Evolutionary conservation across 129 eudicot genomes (phyloP).

Genomic region (Silybum marianum): DNA sequence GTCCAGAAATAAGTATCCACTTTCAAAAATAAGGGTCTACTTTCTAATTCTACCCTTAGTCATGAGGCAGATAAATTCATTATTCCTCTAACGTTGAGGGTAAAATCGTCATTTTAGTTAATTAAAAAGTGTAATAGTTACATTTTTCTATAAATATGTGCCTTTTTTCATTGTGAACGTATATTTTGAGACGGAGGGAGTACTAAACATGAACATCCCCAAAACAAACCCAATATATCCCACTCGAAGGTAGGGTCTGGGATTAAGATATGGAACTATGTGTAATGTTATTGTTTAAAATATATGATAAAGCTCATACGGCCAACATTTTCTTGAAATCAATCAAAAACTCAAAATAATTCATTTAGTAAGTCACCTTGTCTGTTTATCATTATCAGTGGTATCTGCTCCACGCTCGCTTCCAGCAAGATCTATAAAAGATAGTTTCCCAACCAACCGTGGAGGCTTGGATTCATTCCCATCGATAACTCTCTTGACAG

Average conservation of each 20-base stretch:
- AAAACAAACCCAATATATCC: not conserved
- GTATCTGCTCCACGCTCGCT: constrained; percentile 91
- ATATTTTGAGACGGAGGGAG: no score
- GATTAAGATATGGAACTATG: not conserved
- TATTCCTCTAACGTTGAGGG: not conserved
- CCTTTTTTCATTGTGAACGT: not conserved
- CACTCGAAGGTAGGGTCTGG: not conserved
- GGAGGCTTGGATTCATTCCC: constrained; percentile 65
- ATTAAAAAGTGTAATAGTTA: not conserved
- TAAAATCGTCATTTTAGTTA: not conserved
- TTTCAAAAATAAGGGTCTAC: not conserved
- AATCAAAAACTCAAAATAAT: not conserved
- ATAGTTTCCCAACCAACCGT: constrained; percentile 62
- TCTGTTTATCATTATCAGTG: constrained; percentile 77
- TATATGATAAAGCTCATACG: not conserved
- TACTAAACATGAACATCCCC: not conserved
- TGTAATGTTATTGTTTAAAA: not conserved
- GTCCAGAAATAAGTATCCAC: not conserved
- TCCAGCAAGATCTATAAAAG: constrained; percentile 86
- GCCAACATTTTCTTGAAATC: not conserved
- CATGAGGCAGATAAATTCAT: not conserved
- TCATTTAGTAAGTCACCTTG: constrained; percentile 41
- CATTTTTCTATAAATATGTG: not conserved
- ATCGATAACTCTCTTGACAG: constrained; percentile 52
- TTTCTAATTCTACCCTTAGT: not conserved